Conservation (phyloP, 2,329 filamentous ascomycete genomes). For the Lecanicillium sp. region DNA sequence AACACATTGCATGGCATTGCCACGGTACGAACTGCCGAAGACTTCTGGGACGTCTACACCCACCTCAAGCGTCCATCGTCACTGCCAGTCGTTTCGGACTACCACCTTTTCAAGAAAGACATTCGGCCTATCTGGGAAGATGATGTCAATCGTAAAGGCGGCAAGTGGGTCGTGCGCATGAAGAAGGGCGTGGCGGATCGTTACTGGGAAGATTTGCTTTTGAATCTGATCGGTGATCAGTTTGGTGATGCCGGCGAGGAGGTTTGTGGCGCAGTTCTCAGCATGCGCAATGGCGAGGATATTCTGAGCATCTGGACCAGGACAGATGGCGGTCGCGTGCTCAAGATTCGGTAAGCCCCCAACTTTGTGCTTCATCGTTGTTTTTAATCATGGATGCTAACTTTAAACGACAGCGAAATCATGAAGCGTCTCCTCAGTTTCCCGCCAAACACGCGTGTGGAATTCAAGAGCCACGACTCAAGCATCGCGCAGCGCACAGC, state of each 20-base stretch:
- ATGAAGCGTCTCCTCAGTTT: constrained; percentile 86
- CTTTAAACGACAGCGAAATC: constrained; percentile 57
- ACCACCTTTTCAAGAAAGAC: constrained; percentile 95
- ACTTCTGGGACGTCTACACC: constrained; percentile 83
- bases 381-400: background rate
- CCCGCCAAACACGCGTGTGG: constrained; percentile 79
- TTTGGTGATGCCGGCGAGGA: constrained; percentile 90
- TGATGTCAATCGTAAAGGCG: constrained; percentile 89
- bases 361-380: too few species aligned
- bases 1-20: constrained; percentile 89
- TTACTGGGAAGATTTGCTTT: constrained; percentile 90
- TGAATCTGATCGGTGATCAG: constrained; percentile 88
- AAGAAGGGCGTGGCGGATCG: constrained; percentile 96
- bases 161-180: constrained; percentile 93
- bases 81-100: constrained; percentile 88
- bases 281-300: constrained; percentile 90
- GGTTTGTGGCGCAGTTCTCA: constrained; percentile 89
- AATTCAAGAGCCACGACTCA: constrained; percentile 94
- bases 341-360: constrained; percentile 77
- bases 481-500: constrained; percentile 88
- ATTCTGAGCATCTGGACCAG: constrained; percentile 97
- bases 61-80: constrained; percentile 85
- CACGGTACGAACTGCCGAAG: constrained; percentile 71
- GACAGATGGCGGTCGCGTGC: constrained; percentile 83
- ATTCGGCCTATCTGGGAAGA: constrained; percentile 98